A percentile compares a stretch with the other conserved stretches of the same genome.
Evolutionary conservation across 768 basidiomycete genomes (phyloP).

Genomic region (Lactarius deliciosus): DNA sequence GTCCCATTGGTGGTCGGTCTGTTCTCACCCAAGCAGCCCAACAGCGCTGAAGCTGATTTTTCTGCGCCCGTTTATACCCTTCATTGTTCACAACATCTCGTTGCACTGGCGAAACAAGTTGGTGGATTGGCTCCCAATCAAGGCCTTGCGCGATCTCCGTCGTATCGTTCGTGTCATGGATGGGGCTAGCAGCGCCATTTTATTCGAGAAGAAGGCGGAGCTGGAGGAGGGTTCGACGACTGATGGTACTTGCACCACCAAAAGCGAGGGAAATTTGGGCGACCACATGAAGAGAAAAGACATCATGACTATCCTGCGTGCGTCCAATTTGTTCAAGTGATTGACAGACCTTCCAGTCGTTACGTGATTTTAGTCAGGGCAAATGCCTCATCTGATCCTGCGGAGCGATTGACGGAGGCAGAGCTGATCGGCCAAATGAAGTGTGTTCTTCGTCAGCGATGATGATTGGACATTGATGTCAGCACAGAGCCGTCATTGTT

Average conservation of each 20-base stretch:
- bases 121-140: conserved; percentile 37
- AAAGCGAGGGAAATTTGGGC: conserved; percentile 12
- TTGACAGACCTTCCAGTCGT: neutral
- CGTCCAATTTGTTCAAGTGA: conserved; percentile 18
- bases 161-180: conserved; percentile 37
- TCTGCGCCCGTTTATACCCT: conserved; percentile 29
- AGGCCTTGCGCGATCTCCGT: conserved; percentile 34
- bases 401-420: conserved; percentile 37
- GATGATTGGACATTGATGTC: neutral
- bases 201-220: conserved; percentile 35
- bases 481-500: conserved; percentile 1
- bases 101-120: conserved; percentile 33
- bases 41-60: neutral
- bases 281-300: conserved; percentile 34
- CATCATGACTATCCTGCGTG: conserved; percentile 44
- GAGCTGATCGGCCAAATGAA: conserved; percentile 43
- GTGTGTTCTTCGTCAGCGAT: neutral
- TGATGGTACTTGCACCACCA: neutral
- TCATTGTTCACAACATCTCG: conserved; percentile 35
- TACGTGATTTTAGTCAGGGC: conserved; percentile 36
- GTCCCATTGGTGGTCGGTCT: neutral
- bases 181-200: conserved; percentile 33
- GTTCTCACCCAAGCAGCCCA: neutral
- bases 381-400: conserved; percentile 35
- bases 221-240: conserved; percentile 16